Conservation (phyloP, 148 eudicot species). For the Camellia sinensis region DNA sequence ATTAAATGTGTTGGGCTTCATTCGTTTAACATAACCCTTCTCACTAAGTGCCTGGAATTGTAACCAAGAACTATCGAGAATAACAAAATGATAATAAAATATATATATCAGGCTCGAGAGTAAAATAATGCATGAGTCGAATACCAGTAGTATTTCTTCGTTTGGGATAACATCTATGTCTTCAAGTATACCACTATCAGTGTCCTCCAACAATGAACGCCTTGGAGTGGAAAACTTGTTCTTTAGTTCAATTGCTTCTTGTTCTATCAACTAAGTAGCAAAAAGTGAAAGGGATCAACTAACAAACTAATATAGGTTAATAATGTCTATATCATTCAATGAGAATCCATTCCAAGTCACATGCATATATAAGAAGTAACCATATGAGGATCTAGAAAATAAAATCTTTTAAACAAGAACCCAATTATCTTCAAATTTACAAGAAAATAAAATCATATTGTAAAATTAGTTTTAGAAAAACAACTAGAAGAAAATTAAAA, state of each 20-base stretch:
- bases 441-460: neutral
- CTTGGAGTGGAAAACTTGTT: slow-evolving; percentile 84
- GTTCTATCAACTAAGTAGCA: slow-evolving; percentile 68
- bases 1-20: slow-evolving; percentile 86
- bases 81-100: neutral
- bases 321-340: neutral
- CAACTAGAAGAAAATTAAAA: neutral
- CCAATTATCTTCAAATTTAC: neutral
- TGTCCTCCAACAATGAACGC: slow-evolving; percentile 78
- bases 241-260: slow-evolving; percentile 86
- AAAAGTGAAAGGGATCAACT: neutral
- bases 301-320: neutral
- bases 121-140: neutral
- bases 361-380: neutral
- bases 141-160: slow-evolving; percentile 92
- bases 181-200: slow-evolving; percentile 76
- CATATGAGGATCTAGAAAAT: neutral
- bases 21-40: slow-evolving; percentile 92
- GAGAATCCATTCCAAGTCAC: neutral
- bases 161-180: slow-evolving; percentile 95
- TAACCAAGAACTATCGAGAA: slow-evolving; percentile 1
- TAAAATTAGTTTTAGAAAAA: neutral
- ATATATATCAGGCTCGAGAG: neutral
- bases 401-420: neutral
- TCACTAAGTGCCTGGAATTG: slow-evolving; percentile 81